Evolutionary conservation across 129 eudicot genomes (phyloP), one percentile per base, ranked within the genome.

Genomic region (Calendula officinalis): DNA sequence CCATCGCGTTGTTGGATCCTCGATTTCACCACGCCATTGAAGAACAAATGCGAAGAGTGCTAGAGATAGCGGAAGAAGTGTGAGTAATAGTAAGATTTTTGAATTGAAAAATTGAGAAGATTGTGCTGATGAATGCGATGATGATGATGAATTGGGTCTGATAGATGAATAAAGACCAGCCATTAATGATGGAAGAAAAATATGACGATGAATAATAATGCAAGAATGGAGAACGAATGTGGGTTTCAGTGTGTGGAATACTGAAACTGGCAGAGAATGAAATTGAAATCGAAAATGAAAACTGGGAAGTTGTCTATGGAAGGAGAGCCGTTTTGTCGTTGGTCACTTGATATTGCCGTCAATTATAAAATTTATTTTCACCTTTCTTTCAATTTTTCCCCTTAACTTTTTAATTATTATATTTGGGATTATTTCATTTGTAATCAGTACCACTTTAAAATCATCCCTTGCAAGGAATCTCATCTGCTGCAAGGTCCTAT

Each of bases 21-120:
- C 66, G 32, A 76, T 70, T 41, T 86, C 91, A n/a, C 95, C 95
- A 13, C 88, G 88, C 95, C 95, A 91, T 73, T 91, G 98, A 43
- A 91, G 96, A 58, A 84, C 43, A 71, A 91, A 91, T 6, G 98
- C 94, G 53, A 91, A 82, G 61, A 69, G 34, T 36, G 96, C 96
- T 35, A 91, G 86, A 41, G 83, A 70, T 17, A 91, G 81, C 3
- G 94, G 96, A 55, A 91, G 84, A 3, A 87, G 41, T 37, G 94
- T 81, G 42, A 91, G 94, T 44, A 87, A 53, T 9, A 91, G 75
- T 6, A 91, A 68, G 39, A 87, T 64, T 56, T 64, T 87, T 5
- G 90, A 77, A 56, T 54, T 62, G 74, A 81, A 75, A 13, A 57
- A 2, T 12, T 64, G 77, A 0, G 84, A 72, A 1, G 67, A 75